Evolutionary conservation across 2,329 filamentous ascomycete species (phyloP), one percentile per base, ranked within the genome.

Genomic region (Fusarium xyrophilum): DNA sequence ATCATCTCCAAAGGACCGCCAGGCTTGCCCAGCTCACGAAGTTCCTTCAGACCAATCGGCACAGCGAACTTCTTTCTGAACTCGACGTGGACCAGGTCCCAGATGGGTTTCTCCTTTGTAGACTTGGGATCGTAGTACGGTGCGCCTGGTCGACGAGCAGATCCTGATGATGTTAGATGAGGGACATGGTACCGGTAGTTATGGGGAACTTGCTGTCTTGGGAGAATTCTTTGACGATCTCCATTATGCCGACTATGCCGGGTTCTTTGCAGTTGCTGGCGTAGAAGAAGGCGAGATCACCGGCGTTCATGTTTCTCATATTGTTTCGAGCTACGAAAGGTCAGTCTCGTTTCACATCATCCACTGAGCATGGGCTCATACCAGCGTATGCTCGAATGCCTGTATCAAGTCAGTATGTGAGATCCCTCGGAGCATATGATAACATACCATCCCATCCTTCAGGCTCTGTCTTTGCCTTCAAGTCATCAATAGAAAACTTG

Each of bases 241-340:
- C 91, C 91, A 97, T 94, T 21, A 90, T 87, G 3, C 94, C 94
- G 3, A 90, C 93, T 48, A 98, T 93, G 5, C 92, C 95, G 0
- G 94, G 93, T 27, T 90, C 87, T 77, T 96, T 97, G 80, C 92
- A 96, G 74, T 96, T 97, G 47, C 92, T 97, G 79, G 97, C 95
- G 77, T 98, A 98, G 82, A 99, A 98, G 81, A 99, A 98, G 28
- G 93, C 94, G 33, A 94, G 84, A 76, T 99, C 96, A 52, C 94
- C 94, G 58, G 89, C 89, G 73, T 92, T 93, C 96, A 99, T 99
- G 12, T 89, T 87, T 32, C 92, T 88, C 81, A 99, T 89, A 76
- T 97, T 93, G 75, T 97, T 98, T 28, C 93, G 88, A 10, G 95
- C 95, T 79, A 6, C 5, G 0, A 6, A 1, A 32, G 5, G 52